Conservation (phyloP, 2,329 filamentous ascomycete species). For the Pyrenophora seminiperda region DNA sequence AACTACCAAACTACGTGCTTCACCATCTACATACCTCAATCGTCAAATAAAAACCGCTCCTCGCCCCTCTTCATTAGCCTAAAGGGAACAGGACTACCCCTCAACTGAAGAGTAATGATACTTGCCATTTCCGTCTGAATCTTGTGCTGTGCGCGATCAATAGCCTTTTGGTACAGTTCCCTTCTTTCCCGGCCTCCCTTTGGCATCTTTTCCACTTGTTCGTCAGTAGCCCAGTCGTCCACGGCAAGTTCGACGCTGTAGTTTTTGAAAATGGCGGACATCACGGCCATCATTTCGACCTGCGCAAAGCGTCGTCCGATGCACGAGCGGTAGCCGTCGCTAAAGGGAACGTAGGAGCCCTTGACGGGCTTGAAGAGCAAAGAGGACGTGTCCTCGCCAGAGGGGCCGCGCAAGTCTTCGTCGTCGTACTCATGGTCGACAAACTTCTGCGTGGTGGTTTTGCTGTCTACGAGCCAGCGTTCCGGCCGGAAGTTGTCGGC, state of each 20-base stretch:
- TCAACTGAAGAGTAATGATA: conserved; percentile 75
- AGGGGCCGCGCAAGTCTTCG: conserved; percentile 64
- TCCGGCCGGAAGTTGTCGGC: conserved; percentile 72
- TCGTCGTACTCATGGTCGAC: conserved; percentile 51
- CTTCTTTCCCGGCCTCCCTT: conserved; percentile 56
- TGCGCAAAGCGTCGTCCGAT: conserved; percentile 63
- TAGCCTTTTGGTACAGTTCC: conserved; percentile 66
- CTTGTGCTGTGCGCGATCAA: conserved; percentile 58
- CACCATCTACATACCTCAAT: conserved; percentile 11
- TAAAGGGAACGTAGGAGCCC: conserved; percentile 62
- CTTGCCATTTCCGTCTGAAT: conserved; percentile 61
- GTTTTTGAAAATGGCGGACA: conserved; percentile 59
- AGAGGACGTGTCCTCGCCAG: conserved; percentile 65
- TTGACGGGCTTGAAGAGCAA: conserved; percentile 59
- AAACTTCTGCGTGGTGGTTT: conserved; percentile 27
- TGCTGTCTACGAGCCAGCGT: conserved; percentile 65
- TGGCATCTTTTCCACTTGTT: conserved; percentile 47
- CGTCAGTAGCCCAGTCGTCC: conserved; percentile 51
- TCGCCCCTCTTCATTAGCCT: conserved; percentile 70
- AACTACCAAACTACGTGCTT: too few relatives aligned
- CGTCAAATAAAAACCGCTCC: conserved; percentile 67
- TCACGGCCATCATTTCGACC: conserved; percentile 60
- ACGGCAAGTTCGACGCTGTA: conserved; percentile 75
- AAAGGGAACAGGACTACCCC: conserved; percentile 65
- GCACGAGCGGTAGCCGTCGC: conserved; percentile 60